Conservation (phyloP, 2,329 filamentous ascomycete genomes). For the Cladosporium sp. region DNA sequence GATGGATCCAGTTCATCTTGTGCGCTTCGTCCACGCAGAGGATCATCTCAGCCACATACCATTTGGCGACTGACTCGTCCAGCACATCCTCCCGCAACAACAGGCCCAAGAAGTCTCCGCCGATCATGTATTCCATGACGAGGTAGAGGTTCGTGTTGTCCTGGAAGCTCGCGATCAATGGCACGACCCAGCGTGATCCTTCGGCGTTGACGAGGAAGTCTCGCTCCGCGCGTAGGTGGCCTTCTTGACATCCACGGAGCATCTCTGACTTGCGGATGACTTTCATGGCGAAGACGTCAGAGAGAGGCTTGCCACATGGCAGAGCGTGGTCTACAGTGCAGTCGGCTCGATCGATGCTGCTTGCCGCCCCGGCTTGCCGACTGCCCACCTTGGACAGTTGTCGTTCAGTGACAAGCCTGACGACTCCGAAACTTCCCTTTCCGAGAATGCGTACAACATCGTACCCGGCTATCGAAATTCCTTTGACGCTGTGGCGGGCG, state of each 20-base stretch:
- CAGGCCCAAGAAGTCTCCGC: constrained; percentile 86
- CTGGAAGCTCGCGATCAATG: constrained; percentile 83
- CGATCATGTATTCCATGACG: constrained; percentile 98
- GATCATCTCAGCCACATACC: constrained; percentile 95
- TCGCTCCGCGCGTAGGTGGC: constrained; percentile 82
- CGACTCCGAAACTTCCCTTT: constrained; percentile 92
- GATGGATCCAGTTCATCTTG: constrained; percentile 83
- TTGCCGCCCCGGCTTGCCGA: not conserved
- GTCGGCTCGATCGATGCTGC: constrained; percentile 1
- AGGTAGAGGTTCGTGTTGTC: constrained; percentile 81
- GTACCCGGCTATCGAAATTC: constrained; percentile 61
- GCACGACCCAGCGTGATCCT: constrained; percentile 86
- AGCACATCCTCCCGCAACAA: constrained; percentile 82
- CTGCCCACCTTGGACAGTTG: constrained; percentile 18
- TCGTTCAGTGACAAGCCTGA: constrained; percentile 66
- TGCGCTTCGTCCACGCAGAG: constrained; percentile 91
- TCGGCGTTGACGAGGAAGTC: constrained; percentile 89
- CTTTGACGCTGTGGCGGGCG: constrained; percentile 43
- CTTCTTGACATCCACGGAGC: constrained; percentile 87
- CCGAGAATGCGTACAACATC: constrained; percentile 78
- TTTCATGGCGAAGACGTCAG: constrained; percentile 89
- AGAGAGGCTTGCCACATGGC: constrained; percentile 31
- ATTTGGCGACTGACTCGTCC: constrained; percentile 71
- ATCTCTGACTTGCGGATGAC: constrained; percentile 92
- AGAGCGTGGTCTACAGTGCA: constrained; percentile 9